Evolutionary conservation across 2,329 filamentous ascomycete genomes (phyloP).

Genomic region (Daldinia eschscholtzii): DNA sequence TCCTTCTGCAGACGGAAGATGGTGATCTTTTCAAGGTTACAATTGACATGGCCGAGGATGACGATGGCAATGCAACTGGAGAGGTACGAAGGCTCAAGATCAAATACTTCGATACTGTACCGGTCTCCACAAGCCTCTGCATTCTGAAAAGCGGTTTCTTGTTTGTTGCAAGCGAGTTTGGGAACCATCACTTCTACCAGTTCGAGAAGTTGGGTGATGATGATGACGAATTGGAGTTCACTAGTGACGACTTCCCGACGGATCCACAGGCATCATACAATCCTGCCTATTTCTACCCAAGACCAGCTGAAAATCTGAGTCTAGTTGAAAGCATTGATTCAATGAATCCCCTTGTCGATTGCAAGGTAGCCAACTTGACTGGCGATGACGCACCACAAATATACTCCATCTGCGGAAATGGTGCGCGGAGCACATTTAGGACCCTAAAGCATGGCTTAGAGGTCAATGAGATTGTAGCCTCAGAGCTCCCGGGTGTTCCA

Average conservation of each 20-base stretch:
- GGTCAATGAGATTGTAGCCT: constrained; percentile 95
- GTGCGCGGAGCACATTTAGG: constrained; percentile 89
- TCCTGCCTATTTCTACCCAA: constrained; percentile 87
- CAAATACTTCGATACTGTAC: constrained; percentile 98
- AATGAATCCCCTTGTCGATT: constrained; percentile 91
- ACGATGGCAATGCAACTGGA: constrained; percentile 80
- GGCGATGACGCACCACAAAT: constrained; percentile 97
- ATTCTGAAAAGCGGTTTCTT: constrained; percentile 97
- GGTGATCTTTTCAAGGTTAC: constrained; percentile 98
- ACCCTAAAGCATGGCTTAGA: constrained; percentile 93
- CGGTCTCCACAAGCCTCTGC: constrained; percentile 86
- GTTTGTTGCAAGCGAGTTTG: constrained; percentile 91
- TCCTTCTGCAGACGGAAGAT: constrained; percentile 94
- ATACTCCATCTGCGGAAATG: constrained; percentile 90
- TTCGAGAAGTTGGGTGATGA: constrained; percentile 98
- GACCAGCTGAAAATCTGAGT: constrained; percentile 83
- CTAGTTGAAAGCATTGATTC: constrained; percentile 87
- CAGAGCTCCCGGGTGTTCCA: constrained; percentile 88
- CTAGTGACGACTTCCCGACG: constrained; percentile 83
- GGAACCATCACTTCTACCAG: constrained; percentile 95
- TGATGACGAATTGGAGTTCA: constrained; percentile 88
- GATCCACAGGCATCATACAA: constrained; percentile 79
- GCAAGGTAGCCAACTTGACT: constrained; percentile 90
- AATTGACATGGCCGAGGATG: constrained; percentile 88
- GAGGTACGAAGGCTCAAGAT: constrained; percentile 88